Percentiles rank a stretch among this genome's conserved stretches.
Evolutionary conservation across 2,329 filamentous ascomycete genomes (phyloP).

Genomic region (Hypomyces rosellus): DNA sequence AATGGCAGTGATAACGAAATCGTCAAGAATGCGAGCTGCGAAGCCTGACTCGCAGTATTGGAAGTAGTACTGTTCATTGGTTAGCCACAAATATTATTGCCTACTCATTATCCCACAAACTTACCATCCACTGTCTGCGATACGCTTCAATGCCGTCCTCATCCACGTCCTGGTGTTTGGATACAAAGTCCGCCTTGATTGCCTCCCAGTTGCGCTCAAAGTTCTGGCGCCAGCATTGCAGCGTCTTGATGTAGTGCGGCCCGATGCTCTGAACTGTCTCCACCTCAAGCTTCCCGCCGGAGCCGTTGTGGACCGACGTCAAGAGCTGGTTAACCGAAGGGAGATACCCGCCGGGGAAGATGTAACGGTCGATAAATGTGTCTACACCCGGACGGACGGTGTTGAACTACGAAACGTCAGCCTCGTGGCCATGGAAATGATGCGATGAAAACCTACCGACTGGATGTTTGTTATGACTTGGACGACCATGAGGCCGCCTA

Average conservation of each 20-base stretch:
- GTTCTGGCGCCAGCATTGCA: slow-evolving; percentile 60
- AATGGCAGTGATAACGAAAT: slow-evolving; percentile 5
- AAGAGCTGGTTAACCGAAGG: slow-evolving; percentile 53
- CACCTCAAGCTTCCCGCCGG: slow-evolving; percentile 54
- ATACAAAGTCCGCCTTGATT: slow-evolving; percentile 46
- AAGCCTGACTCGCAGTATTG: slow-evolving; percentile 8
- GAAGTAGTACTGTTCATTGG: slow-evolving; percentile 5
- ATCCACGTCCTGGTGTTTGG: slow-evolving; percentile 49
- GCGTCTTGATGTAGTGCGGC: slow-evolving; percentile 63
- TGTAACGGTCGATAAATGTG: slow-evolving; percentile 39
- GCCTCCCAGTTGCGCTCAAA: slow-evolving; percentile 40
- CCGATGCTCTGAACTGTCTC: slow-evolving; percentile 66
- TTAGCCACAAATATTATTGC: not conserved
- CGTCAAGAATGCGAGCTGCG: not conserved
- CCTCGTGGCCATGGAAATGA: too few relatives aligned
- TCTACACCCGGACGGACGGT: not conserved
- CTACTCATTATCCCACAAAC: slow-evolving; percentile 11
- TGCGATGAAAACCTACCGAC: not conserved
- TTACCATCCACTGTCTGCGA: slow-evolving; percentile 61
- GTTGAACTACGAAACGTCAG: not conserved
- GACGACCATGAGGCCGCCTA: slow-evolving; percentile 61
- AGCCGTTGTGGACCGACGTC: slow-evolving; percentile 53
- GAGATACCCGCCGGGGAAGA: slow-evolving; percentile 70
- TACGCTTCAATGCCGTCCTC: slow-evolving; percentile 60
- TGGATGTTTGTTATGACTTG: slow-evolving; percentile 63